These are phyloP conservation scores for Wickerhamomyces bovis DNA, from an alignment of 805 yeast genomes.

Conservation along the genomic window DNA sequence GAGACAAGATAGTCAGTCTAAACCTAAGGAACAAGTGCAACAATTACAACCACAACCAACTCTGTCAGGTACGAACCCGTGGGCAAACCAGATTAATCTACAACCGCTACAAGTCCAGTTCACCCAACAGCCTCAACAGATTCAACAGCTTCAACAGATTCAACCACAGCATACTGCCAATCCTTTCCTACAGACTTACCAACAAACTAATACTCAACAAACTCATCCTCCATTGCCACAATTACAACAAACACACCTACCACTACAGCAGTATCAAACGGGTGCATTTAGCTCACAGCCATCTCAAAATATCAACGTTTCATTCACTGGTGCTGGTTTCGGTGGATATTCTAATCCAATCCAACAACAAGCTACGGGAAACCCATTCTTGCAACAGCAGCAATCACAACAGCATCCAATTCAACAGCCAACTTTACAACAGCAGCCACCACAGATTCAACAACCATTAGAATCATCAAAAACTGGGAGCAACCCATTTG, in stretches of 20 bases:
- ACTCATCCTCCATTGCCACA: slow-evolving; percentile 6
- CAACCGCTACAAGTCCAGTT: slow-evolving; percentile 21
- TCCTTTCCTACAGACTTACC: slow-evolving; percentile 17
- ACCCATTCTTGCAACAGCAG: slow-evolving; percentile 28
- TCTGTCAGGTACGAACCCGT: slow-evolving; percentile 6
- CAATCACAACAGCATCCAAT: slow-evolving; percentile 10
- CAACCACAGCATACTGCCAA: slow-evolving; percentile 17
- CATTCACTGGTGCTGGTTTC: slow-evolving; percentile 53
- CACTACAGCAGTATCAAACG: slow-evolving; percentile 10
- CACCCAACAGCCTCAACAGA: slow-evolving; percentile 13
- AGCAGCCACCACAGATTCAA: slow-evolving; percentile 17
- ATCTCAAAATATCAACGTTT: slow-evolving; percentile 20
- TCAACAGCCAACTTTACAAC: slow-evolving; percentile 14
- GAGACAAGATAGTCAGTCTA: neutral
- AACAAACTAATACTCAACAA: neutral
- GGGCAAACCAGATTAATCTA: slow-evolving; percentile 27
- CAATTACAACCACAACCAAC: neutral
- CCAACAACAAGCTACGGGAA: slow-evolving; percentile 23
- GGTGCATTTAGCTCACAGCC: slow-evolving; percentile 18
- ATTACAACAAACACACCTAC: slow-evolving; percentile 12
- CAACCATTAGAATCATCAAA: slow-evolving; percentile 11
- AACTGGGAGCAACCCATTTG: slow-evolving; percentile 28
- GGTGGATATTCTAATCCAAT: slow-evolving; percentile 37
- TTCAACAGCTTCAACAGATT: too few relatives aligned
- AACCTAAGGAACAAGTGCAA: neutral